Base-by-base conservation (phyloP, 2,329 filamentous ascomycete species). In the Pseudogymnoascus sp. region DNA sequence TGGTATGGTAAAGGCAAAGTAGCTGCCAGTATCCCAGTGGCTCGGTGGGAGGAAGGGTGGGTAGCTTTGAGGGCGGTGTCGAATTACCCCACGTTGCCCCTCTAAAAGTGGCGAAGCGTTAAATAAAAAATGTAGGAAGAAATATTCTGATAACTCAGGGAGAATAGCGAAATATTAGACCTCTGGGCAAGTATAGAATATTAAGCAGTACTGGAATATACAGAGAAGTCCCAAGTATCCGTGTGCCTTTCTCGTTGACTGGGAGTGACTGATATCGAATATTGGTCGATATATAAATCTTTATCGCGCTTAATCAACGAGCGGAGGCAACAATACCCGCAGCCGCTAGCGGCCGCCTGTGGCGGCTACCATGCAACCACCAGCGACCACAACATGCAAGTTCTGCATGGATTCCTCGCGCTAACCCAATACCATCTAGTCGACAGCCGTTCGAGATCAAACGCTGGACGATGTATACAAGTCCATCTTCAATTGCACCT, bases 381-480 rank as follows among this genome's bases (percentile, higher is more conserved):
- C 28, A 54, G n/a, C 47, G 47, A 54, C 47, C 47, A 54, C 47
- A 54, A 54, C 47, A 54, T 54, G 47, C 47, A 54, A 34, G 28
- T 32, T 34, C 28, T 54, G 47, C 47, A 54, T 54, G 47, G 47
- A 54, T 54, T 54, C 28, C 2, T 18, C 6, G 9, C 28, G 47
- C 47, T 54, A 54, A 32, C 47, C 47, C 16, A 14, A 54, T 32
- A 34, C 16, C 3, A 34, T 32, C 47, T 54, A 54, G 47, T 34
- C 25, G 11, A 54, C 47, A 54, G 47, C 47, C 47, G 28, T 54
- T 54, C 47, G 47, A 54, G 47, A 54, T 54, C 47, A 54, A 54
- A 54, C 47, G 47, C 47, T 32, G 47, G 47, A 54, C 47, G 47
- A 54, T 54, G 47, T 54, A 54, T 34, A 54, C 47, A 54, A 54